phyloP scores from a whole-genome alignment of 768 basidiomycete species.

The Suillus fuscotomentosus region DNA sequence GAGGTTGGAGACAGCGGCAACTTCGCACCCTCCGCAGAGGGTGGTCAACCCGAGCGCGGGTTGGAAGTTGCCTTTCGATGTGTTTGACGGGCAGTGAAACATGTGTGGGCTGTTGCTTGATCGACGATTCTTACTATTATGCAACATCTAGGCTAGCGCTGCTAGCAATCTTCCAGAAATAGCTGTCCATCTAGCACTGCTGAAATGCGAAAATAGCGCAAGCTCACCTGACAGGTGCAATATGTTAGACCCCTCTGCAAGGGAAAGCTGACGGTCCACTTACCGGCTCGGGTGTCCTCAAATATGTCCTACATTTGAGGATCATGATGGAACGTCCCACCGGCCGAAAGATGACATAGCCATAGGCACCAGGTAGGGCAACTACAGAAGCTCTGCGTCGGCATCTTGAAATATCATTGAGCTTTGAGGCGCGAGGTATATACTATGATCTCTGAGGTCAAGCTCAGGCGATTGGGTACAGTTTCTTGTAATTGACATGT shows the following conservation, averaged over 20 bases:
- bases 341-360: no score
- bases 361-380: no score
- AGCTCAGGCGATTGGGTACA: not conserved
- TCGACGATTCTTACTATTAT: no score
- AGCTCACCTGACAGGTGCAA: not conserved
- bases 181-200: not conserved
- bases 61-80: constrained; percentile 62
- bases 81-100: constrained; percentile 50
- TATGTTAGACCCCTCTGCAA: not conserved
- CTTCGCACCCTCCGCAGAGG: constrained; percentile 52
- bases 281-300: not conserved
- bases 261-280: not conserved
- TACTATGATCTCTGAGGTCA: not conserved
- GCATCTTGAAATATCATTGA: not conserved
- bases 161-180: not conserved
- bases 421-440: not conserved
- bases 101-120: not conserved
- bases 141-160: not conserved
- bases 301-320: not conserved
- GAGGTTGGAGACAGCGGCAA: constrained; percentile 38
- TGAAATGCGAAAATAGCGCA: not conserved
- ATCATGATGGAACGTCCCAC: no score
- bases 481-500: not conserved
- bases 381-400: not conserved
- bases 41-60: constrained; percentile 56